These are phyloP conservation scores for Hirsutella thompsonii DNA, from an alignment of 2,329 filamentous ascomycete genomes.

Conservation along the genomic window DNA sequence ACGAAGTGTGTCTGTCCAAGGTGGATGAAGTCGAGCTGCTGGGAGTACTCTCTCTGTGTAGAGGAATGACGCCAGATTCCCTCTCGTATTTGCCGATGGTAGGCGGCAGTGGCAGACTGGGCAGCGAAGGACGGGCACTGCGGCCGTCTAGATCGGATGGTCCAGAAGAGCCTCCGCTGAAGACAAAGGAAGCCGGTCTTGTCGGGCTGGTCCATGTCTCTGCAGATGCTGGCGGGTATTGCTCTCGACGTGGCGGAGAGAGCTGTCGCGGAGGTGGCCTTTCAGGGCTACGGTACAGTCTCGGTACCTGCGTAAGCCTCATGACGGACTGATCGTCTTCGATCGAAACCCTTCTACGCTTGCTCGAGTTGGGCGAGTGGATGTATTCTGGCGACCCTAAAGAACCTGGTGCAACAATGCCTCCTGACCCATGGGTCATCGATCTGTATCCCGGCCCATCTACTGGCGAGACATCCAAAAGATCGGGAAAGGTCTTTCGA, in stretches of 20 bases:
- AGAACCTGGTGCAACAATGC: not conserved
- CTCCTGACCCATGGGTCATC: slow-evolving; percentile 1
- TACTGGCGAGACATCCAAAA: slow-evolving; percentile 14
- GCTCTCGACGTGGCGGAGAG: slow-evolving; percentile 22
- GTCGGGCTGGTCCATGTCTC: slow-evolving; percentile 22
- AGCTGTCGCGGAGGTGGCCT: slow-evolving; percentile 17
- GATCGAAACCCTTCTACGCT: slow-evolving; percentile 31
- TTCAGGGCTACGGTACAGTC: slow-evolving; percentile 28
- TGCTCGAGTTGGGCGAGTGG: slow-evolving; percentile 33
- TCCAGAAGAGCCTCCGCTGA: slow-evolving; percentile 7
- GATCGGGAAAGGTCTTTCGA: slow-evolving; percentile 27
- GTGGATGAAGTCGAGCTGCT: slow-evolving; percentile 4
- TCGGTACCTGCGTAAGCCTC: slow-evolving; percentile 30
- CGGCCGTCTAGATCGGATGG: slow-evolving; percentile 19
- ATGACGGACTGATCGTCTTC: slow-evolving; percentile 26
- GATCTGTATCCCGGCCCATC: not conserved
- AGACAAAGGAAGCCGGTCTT: not conserved
- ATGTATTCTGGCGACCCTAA: slow-evolving; percentile 32
- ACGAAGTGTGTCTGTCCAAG: slow-evolving; percentile 17
- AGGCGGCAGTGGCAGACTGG: slow-evolving; percentile 21
- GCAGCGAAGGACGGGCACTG: slow-evolving; percentile 22
- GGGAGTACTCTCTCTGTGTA: slow-evolving; percentile 11
- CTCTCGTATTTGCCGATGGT: slow-evolving; percentile 21
- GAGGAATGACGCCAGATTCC: slow-evolving; percentile 16
- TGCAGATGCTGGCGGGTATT: slow-evolving; percentile 9